phyloP scores from a whole-genome alignment of 129 eudicot genomes.

The Apium graveolens region DNA sequence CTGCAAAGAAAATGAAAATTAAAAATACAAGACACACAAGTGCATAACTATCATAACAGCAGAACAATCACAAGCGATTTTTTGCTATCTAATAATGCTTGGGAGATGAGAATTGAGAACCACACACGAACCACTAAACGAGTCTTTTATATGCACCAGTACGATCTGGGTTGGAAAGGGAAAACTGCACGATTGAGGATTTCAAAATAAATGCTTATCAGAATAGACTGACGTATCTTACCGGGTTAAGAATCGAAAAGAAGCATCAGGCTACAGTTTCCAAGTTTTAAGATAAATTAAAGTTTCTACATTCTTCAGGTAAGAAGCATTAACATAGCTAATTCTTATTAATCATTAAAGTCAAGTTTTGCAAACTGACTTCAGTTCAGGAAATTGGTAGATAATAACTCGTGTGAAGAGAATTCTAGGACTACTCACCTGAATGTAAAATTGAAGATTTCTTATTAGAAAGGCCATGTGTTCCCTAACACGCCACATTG shows the following conservation, averaged over 20 bases:
- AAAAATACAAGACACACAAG: slow-evolving; percentile 1
- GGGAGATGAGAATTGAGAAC: neutral
- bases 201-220: neutral
- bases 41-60: neutral
- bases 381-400: neutral
- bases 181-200: neutral
- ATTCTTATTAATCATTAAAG: neutral
- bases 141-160: neutral
- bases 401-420: neutral
- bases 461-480: slow-evolving; percentile 98
- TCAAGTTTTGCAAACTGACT: neutral
- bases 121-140: neutral
- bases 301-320: neutral
- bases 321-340: neutral
- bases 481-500: slow-evolving; percentile 98
- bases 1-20: slow-evolving; percentile 25
- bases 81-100: neutral
- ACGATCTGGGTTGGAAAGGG: neutral
- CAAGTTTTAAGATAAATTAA: neutral
- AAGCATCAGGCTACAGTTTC: neutral
- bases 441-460: slow-evolving; percentile 91
- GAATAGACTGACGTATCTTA: neutral
- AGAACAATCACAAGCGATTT: neutral
- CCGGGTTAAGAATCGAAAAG: neutral
- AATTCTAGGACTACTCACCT: slow-evolving; percentile 29